Percentiles rank a stretch among this genome's conserved stretches.
phyloP scores from a whole-genome alignment of 352 stramenopile genomes.

The Phytopythium litorale region DNA sequence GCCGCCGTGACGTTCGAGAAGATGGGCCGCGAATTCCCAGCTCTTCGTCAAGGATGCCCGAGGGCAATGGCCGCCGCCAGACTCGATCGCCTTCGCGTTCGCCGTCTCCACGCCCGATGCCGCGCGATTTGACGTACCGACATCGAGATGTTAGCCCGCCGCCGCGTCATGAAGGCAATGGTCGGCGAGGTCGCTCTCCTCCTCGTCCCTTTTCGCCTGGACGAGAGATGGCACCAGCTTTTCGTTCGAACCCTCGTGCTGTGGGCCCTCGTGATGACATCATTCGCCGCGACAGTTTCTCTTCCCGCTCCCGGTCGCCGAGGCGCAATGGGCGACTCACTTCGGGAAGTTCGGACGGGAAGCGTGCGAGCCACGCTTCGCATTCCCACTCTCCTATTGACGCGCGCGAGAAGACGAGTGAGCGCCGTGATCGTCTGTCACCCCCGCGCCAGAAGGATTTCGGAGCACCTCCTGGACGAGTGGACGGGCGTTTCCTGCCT shows the following conservation, averaged over 20 bases:
- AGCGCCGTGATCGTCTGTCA: conserved; percentile 15
- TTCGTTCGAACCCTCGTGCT: conserved; percentile 3
- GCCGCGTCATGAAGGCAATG: conserved; percentile 6
- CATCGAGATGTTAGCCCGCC: neutral
- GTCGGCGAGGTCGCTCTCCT: conserved; percentile 12
- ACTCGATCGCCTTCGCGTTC: neutral
- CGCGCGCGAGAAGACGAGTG: conserved; percentile 13
- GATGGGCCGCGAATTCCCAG: neutral
- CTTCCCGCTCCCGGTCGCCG: conserved; percentile 25
- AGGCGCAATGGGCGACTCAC: conserved; percentile 9
- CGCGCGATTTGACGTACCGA: neutral
- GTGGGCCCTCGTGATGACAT: conserved; percentile 9
- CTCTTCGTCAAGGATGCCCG: neutral
- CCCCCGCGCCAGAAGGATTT: conserved; percentile 8
- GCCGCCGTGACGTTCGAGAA: neutral
- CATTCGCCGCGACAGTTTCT: conserved; percentile 17
- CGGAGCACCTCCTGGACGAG: neutral
- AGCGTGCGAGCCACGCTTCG: conserved; percentile 15
- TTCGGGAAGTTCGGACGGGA: conserved; percentile 10
- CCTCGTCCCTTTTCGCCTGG: neutral
- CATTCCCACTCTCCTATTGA: conserved; percentile 30
- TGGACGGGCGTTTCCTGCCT: conserved; percentile 1
- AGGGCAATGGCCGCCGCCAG: neutral
- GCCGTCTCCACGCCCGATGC: neutral
- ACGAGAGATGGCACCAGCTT: neutral